These are phyloP conservation scores for Boletus sp. DNA, from an alignment of 1,284 basidiomycete species.

Conservation along the genomic window DNA sequence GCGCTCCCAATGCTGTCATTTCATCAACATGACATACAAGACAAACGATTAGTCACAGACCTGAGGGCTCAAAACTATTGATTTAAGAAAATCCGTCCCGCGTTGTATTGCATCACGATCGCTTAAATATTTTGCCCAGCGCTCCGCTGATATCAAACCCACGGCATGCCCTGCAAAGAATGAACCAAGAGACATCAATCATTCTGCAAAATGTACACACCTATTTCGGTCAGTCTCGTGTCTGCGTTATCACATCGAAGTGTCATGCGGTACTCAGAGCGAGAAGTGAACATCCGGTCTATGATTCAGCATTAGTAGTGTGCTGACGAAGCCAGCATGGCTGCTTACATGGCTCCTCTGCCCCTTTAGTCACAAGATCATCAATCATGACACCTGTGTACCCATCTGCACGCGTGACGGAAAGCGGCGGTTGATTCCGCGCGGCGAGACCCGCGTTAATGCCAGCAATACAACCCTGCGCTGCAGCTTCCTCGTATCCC, in stretches of 20 bases:
- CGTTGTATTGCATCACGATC: slow-evolving; percentile 50
- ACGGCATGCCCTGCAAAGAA: slow-evolving; percentile 42
- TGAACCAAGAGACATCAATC: background rate
- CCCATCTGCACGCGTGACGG: slow-evolving; percentile 77
- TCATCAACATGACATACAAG: background rate
- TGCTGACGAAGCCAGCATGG: background rate
- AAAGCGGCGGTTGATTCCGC: slow-evolving; percentile 49
- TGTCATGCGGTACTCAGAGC: slow-evolving; percentile 86
- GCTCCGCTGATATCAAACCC: slow-evolving; percentile 59
- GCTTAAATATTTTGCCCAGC: slow-evolving; percentile 55
- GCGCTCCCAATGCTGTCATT: slow-evolving; percentile 51
- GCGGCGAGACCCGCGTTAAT: slow-evolving; percentile 81
- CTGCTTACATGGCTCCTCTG: slow-evolving; percentile 78
- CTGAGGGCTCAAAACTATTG: slow-evolving; percentile 54
- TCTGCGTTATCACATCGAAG: slow-evolving; percentile 89
- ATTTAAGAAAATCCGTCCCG: slow-evolving; percentile 50
- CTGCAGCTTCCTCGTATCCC: slow-evolving; percentile 89
- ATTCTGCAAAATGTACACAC: slow-evolving; percentile 31
- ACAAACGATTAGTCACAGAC: slow-evolving; percentile 31
- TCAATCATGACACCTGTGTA: slow-evolving; percentile 90
- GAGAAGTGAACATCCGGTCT: slow-evolving; percentile 93
- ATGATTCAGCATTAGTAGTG: slow-evolving; percentile 9
- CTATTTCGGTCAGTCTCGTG: slow-evolving; percentile 71
- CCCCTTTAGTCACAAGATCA: slow-evolving; percentile 82
- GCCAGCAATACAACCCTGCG: slow-evolving; percentile 81